phyloP scores from a whole-genome alignment of 1,284 basidiomycete species.

The Trichosporon sp. region DNA sequence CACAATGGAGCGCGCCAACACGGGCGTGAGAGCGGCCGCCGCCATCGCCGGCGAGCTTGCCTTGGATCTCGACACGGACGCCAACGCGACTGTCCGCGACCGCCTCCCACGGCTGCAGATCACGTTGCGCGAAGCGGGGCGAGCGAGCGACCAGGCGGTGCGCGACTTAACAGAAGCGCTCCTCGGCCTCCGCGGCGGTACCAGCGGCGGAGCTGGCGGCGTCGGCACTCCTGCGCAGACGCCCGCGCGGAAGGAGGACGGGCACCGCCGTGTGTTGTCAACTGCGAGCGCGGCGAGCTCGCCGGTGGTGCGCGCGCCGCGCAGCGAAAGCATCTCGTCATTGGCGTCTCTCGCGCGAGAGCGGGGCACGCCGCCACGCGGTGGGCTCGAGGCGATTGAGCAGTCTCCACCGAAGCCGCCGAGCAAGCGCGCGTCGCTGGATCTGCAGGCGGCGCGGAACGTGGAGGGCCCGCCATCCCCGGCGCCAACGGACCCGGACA shows the following conservation, averaged over 20 bases:
- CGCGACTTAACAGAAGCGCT: conserved; percentile 40
- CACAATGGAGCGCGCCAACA: conserved; percentile 32
- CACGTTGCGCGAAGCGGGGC: conserved; percentile 33
- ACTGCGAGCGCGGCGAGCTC: neutral
- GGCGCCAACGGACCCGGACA: neutral
- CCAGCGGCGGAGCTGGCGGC: neutral
- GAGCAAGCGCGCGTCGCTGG: neutral
- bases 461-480: neutral
- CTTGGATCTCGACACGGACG: conserved; percentile 22
- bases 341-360: neutral
- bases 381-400: conserved; percentile 20
- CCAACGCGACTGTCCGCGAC: conserved; percentile 16
- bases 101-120: conserved; percentile 26
- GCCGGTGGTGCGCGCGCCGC: neutral
- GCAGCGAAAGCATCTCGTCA: neutral
- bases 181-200: conserved; percentile 14
- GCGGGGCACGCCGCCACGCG: neutral
- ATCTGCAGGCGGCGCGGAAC: neutral
- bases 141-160: conserved; percentile 37
- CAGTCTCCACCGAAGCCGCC: conserved; percentile 14
- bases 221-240: neutral
- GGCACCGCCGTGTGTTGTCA: neutral
- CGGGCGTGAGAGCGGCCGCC: conserved; percentile 25
- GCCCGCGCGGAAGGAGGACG: neutral
- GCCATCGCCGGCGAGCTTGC: conserved; percentile 28